A percentile compares a stretch with the other conserved stretches of the same genome.
phyloP scores from a whole-genome alignment of 495 filamentous ascomycete species.

The Neurospora sp. region DNA sequence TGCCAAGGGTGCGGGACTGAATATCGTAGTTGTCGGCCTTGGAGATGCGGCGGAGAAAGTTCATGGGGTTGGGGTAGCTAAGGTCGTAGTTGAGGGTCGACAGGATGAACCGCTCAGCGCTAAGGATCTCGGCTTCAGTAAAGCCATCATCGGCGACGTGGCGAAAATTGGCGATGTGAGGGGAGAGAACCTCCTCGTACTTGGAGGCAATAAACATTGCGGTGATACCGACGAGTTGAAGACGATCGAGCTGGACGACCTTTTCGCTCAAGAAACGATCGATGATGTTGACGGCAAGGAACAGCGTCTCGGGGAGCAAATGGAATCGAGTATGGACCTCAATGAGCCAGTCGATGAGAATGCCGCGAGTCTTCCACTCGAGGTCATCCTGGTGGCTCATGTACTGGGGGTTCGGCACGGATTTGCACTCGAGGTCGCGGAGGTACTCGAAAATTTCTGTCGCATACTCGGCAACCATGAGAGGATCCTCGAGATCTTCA shows the following conservation, averaged over 20 bases:
- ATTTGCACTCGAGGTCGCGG: conserved; percentile 70
- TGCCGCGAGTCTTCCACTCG: conserved; percentile 97
- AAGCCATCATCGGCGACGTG: conserved; percentile 97
- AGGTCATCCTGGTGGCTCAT: conserved; percentile 89
- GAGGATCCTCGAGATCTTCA: conserved; percentile 83
- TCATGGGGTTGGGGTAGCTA: conserved; percentile 98
- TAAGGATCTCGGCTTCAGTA: conserved; percentile 90
- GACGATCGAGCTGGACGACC: conserved; percentile 85
- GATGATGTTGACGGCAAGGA: conserved; percentile 95
- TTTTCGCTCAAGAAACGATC: conserved; percentile 93
- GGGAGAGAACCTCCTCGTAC: conserved; percentile 95
- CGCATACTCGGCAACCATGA: conserved; percentile 97
- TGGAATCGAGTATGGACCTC: conserved; percentile 97
- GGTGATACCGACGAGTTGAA: conserved; percentile 93
- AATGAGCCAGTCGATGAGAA: conserved; percentile 95
- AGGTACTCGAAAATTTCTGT: conserved; percentile 97
- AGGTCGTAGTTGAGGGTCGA: conserved; percentile 89
- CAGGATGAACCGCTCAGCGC: conserved; percentile 88
- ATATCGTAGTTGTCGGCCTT: conserved; percentile 99
- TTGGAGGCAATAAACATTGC: conserved; percentile 99
- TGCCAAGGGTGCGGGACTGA: conserved; percentile 89
- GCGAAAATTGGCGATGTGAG: conserved; percentile 92
- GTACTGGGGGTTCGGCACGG: conserved; percentile 83
- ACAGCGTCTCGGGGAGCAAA: conserved; percentile 93
- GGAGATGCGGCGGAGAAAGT: conserved; percentile 95